These are phyloP conservation scores for Mortierella sp. DNA, from an alignment of 371 early-diverging fungal species.

Conservation along the genomic window DNA sequence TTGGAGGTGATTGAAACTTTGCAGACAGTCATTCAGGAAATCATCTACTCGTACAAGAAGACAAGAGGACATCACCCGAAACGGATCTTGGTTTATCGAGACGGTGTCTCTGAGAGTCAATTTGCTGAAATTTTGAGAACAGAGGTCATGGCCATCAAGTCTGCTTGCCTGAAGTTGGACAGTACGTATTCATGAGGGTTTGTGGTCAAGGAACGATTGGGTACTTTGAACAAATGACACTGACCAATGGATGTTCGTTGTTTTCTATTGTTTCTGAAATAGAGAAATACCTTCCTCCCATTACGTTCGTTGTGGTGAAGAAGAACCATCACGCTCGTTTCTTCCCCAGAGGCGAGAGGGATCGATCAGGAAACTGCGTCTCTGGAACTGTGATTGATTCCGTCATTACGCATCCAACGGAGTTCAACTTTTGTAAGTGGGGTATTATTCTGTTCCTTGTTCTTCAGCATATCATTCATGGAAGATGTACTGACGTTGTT, in stretches of 20 bases:
- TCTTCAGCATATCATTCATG: too few species aligned
- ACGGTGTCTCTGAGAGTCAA: constrained; percentile 78
- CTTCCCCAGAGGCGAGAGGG: constrained; percentile 57
- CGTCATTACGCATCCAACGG: constrained; percentile 56
- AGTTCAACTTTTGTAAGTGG: constrained; percentile 70
- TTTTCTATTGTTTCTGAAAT: not conserved
- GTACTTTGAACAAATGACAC: too few species aligned
- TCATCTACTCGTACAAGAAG: constrained; percentile 60
- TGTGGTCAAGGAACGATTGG: too few species aligned
- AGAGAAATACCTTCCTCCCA: constrained; percentile 50
- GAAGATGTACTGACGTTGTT: not conserved
- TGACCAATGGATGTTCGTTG: not conserved
- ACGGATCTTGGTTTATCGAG: constrained; percentile 77
- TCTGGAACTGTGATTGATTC: constrained; percentile 73
- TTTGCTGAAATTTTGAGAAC: constrained; percentile 63
- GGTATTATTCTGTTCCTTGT: constrained; percentile 66
- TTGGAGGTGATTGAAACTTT: constrained; percentile 68
- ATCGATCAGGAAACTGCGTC: constrained; percentile 61
- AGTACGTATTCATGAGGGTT: constrained; percentile 14
- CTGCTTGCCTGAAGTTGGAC: constrained; percentile 51
- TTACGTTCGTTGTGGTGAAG: constrained; percentile 78
- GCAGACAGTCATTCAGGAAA: constrained; percentile 54
- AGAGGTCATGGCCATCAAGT: constrained; percentile 61
- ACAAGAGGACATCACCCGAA: constrained; percentile 51
- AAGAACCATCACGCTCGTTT: constrained; percentile 79